Evolutionary conservation across 2,329 filamentous ascomycete genomes (phyloP).

Genomic region (Periconia macrospinosa): DNA sequence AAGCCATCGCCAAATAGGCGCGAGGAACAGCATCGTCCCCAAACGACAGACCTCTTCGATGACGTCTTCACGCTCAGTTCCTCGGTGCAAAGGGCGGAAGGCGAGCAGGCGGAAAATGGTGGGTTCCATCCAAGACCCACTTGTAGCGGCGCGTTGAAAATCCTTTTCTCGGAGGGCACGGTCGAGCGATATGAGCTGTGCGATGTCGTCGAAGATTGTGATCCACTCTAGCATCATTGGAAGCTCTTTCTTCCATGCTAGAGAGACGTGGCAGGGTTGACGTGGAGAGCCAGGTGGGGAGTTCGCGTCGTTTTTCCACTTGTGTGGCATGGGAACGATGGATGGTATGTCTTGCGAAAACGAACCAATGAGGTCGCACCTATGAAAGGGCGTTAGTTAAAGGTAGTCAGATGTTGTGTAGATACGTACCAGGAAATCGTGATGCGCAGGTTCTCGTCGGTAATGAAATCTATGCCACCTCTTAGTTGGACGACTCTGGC

Average conservation of each 20-base stretch:
- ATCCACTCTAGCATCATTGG: constrained; percentile 29
- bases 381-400: constrained; percentile 9
- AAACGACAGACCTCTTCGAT: constrained; percentile 36
- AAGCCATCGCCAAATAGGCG: constrained; percentile 28
- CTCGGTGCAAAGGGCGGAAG: constrained; percentile 21
- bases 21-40: constrained; percentile 30
- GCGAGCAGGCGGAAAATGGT: constrained; percentile 27
- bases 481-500: constrained; percentile 23
- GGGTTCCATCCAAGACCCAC: constrained; percentile 33
- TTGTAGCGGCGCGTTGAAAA: constrained; percentile 21
- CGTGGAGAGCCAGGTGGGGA: constrained; percentile 63
- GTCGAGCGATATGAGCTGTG: constrained; percentile 28
- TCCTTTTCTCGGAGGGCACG: constrained; percentile 25
- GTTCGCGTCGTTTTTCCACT: constrained; percentile 34
- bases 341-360: constrained; percentile 34
- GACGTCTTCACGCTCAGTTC: constrained; percentile 14
- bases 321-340: constrained; percentile 22
- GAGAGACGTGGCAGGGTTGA: constrained; percentile 56
- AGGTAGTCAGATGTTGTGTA: not conserved
- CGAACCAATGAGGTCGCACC: constrained; percentile 29
- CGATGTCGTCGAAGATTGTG: constrained; percentile 30
- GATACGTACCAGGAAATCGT: constrained; percentile 29
- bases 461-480: constrained; percentile 26
- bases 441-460: constrained; percentile 26
- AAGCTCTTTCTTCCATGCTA: constrained; percentile 58